Evolutionary conservation across 331 rosid genomes (phyloP).

Genomic region (Malus hybrid): DNA sequence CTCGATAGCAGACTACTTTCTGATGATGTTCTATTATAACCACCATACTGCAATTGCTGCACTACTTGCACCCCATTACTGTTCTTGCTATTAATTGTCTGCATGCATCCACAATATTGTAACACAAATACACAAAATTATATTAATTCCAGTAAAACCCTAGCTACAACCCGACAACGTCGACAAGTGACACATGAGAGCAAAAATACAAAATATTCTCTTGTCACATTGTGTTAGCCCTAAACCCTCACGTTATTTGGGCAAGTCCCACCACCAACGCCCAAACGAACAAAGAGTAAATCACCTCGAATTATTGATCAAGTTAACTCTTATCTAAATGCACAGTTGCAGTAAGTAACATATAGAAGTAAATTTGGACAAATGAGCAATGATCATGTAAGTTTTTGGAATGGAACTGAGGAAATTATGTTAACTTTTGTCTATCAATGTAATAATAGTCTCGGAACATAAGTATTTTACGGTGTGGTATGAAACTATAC

Average conservation of each 20-base stretch:
- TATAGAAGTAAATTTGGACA: background rate
- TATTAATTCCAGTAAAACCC: background rate
- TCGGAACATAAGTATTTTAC: background rate
- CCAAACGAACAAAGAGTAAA: background rate
- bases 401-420: background rate
- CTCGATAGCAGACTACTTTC: conserved; percentile 67
- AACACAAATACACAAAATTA: background rate
- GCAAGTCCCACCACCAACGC: background rate
- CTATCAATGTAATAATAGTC: background rate
- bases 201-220: background rate
- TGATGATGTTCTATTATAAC: conserved; percentile 11
- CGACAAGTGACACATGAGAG: background rate
- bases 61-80: background rate
- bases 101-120: conserved; percentile 4
- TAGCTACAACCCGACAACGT: background rate
- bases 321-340: too few relatives aligned
- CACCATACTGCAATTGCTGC: conserved; percentile 5
- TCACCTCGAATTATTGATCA: too few relatives aligned
- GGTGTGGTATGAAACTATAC: background rate
- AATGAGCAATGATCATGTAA: background rate
- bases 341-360: too few relatives aligned
- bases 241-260: background rate
- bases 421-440: background rate
- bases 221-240: background rate
- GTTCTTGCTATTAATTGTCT: conserved; percentile 29